Conservation (phyloP, 305 asterid species). For the Fraxinus velutina region DNA sequence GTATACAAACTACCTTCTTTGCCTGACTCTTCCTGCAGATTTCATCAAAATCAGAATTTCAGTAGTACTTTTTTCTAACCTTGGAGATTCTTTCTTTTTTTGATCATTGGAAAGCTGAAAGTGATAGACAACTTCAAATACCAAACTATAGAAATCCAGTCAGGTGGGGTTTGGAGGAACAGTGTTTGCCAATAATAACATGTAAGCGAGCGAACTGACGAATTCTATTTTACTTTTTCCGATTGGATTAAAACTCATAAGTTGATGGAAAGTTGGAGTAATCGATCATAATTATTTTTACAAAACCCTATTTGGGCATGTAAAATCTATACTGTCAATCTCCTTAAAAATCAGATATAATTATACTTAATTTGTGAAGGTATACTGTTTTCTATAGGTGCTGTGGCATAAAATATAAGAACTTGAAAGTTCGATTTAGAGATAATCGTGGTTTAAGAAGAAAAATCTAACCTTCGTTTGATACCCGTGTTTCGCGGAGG, state of each 20-base stretch:
- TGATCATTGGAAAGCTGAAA: conserved; percentile 24
- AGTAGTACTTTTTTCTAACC: background rate
- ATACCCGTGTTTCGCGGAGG: conserved; percentile 91
- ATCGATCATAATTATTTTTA: background rate
- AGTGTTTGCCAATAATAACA: background rate
- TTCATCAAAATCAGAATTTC: conserved; percentile 5
- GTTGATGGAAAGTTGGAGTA: background rate
- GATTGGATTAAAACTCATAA: background rate
- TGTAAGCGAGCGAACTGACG: conserved; percentile 19
- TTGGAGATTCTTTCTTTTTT: background rate
- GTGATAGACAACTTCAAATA: conserved; percentile 22
- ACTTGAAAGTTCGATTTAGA: background rate
- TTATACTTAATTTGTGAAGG: conserved; percentile 10
- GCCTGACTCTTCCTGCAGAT: conserved; percentile 72
- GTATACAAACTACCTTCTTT: conserved; percentile 91
- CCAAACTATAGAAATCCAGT: conserved; percentile 23
- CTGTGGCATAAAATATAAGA: conserved; percentile 32
- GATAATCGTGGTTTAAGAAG: conserved; percentile 3
- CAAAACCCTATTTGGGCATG: conserved; percentile 31
- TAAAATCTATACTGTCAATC: conserved; percentile 26
- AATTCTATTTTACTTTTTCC: conserved; percentile 16
- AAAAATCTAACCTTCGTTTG: conserved; percentile 66
- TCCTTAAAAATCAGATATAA: background rate
- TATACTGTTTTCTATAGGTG: conserved; percentile 13
- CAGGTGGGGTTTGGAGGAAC: conserved; percentile 28